Base-by-base conservation (phyloP, 208 protist species). In the Spongospora subterranea region DNA sequence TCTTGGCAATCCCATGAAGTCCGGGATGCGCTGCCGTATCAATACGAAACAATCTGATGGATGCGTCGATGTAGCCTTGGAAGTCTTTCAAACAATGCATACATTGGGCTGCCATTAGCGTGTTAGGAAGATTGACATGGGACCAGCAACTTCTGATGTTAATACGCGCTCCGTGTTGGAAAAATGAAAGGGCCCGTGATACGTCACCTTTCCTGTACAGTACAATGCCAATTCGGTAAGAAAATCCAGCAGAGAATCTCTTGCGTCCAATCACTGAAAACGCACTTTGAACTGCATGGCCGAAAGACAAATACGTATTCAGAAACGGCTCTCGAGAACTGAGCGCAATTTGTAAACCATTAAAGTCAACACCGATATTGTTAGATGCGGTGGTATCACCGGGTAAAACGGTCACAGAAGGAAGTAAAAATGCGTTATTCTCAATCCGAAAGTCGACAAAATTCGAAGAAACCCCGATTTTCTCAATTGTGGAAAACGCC, bases 381-480 rank as follows among this genome's bases (percentile, higher is more conserved):
- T 65, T 29, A 17, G 54, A 65, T 65, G 20, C 20, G 20, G 54
- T 32, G 29, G 17, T 20, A 82, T 35, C 35, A 35, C 13, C 11
- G 6, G 6, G 11, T 39, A 20, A 13, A 82, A 20, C 71, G 6
- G 6, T 43, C 6, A 43, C n/a, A 82, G 71, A 82, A 40, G 71
- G 35, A 82, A n/a, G 13, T 43, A 35, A 20, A 43, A 82, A 82
- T 6, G 40, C n/a, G 35, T 40, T 35, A 45, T 6, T 20, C 35
- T 82, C 71, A 6, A 82, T 13, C 6, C n/a, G 6, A 82, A 82
- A 82, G 13, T 82, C 71, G 17, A 82, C 17, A 82, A 82, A 35
- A 43, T 43, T 6, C n/a, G 35, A n/a, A 43, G 6, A 40, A 20
- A 82, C 35, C 6, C 71, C 71, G 6, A n/a, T 20, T 45, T 43